phyloP scores from a whole-genome alignment of 805 yeast genomes.

The Candida tibetensis region DNA sequence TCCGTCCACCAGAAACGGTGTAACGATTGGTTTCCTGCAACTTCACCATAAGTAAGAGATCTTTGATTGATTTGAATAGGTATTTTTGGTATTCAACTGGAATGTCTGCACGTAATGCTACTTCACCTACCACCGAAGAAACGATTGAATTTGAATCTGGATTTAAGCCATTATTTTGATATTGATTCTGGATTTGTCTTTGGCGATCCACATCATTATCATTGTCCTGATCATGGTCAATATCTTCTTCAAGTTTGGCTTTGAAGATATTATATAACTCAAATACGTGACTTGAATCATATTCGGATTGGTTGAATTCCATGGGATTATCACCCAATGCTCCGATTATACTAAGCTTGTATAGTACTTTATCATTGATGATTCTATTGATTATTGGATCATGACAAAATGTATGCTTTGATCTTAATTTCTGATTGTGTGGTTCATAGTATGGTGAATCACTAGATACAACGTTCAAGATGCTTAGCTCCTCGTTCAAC shows the following conservation, averaged over 20 bases:
- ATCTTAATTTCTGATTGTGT: slow-evolving; percentile 10
- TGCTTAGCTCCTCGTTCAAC: slow-evolving; percentile 24
- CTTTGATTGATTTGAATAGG: slow-evolving; percentile 20
- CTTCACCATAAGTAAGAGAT: slow-evolving; percentile 20
- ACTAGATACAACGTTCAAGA: slow-evolving; percentile 24
- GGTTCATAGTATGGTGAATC: slow-evolving; percentile 24
- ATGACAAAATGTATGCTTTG: slow-evolving; percentile 21
- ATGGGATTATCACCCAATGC: slow-evolving; percentile 34
- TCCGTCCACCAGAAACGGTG: slow-evolving; percentile 26
- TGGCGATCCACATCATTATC: background rate
- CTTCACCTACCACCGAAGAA: slow-evolving; percentile 12
- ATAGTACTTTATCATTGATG: slow-evolving; percentile 30
- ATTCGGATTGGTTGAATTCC: slow-evolving; percentile 9
- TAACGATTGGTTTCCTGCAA: slow-evolving; percentile 21
- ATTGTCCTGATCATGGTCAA: background rate
- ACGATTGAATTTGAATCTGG: slow-evolving; percentile 5
- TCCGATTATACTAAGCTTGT: slow-evolving; percentile 36
- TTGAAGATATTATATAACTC: slow-evolving; percentile 4
- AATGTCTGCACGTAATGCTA: slow-evolving; percentile 1
- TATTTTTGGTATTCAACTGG: slow-evolving; percentile 23
- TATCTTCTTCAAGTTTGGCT: background rate
- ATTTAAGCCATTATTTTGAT: too few species aligned
- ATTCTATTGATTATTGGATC: slow-evolving; percentile 31
- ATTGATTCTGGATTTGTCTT: background rate
- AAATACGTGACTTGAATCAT: background rate